These are phyloP conservation scores for Mortierella sp. DNA, from an alignment of 371 early-diverging fungal species.

Conservation along the genomic window DNA sequence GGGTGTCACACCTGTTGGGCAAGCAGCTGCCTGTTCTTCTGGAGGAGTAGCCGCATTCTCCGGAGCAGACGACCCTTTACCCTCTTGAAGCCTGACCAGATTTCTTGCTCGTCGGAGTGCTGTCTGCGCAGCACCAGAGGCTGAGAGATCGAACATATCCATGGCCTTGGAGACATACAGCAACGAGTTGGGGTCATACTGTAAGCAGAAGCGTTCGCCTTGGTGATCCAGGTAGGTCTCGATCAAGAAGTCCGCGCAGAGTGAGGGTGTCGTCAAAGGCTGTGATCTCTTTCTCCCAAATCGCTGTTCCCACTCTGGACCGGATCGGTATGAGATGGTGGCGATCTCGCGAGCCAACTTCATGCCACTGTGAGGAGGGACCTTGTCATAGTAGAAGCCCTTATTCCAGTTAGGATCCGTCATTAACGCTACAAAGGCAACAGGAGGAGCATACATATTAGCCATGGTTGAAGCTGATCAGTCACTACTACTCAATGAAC, in stretches of 20 bases:
- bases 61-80: constrained; percentile 47
- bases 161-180: constrained; percentile 96
- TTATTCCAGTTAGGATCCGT: constrained; percentile 95
- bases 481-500: background rate
- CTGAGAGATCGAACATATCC: constrained; percentile 96
- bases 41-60: constrained; percentile 45
- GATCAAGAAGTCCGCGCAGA: constrained; percentile 94
- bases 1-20: constrained; percentile 9
- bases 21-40: constrained; percentile 36
- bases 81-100: constrained; percentile 34
- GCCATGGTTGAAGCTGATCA: background rate
- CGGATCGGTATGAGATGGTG: constrained; percentile 91
- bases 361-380: constrained; percentile 95
- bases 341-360: constrained; percentile 93
- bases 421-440: constrained; percentile 75
- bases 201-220: constrained; percentile 90
- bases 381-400: constrained; percentile 91
- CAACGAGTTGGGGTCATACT: constrained; percentile 95
- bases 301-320: constrained; percentile 96
- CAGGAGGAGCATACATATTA: background rate
- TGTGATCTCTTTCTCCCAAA: constrained; percentile 88
- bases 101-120: constrained; percentile 59
- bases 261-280: constrained; percentile 76
- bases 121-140: constrained; percentile 60
- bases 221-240: constrained; percentile 97